Base-by-base conservation (phyloP, 805 yeast genomes). In the Barnettozyma salicaria region DNA sequence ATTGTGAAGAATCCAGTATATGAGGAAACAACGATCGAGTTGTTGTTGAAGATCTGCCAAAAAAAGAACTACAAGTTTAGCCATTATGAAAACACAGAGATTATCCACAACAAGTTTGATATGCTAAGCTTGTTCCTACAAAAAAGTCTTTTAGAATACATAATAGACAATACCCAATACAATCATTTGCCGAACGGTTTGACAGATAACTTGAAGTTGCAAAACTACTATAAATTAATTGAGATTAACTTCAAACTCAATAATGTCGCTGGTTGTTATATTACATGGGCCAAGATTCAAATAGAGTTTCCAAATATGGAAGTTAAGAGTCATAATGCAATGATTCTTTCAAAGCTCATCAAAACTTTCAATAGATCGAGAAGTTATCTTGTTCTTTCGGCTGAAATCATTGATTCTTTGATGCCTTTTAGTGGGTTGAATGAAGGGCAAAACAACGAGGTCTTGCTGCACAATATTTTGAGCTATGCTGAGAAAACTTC, bases 241-340 rank as follows among this genome's bases (percentile, higher is more conserved):
- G 26, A 41, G 14, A 39, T 39, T 14, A 48, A 50, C 18, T 39
- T 42, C 19, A 18, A 26, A 12, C 14, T 43, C n/a, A 44, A 37
- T 12, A 50, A 52, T 32, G 28, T 29, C 4, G 38, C 50, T 5
- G 55, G 54, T n/a, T 45, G 48, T 21, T 45, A 43, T 18, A 28
- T 45, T 9, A 30, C 34, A n/a, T 52, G 56, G 56, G 34, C 44
- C 9, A 24, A 13, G 4, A 41, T 52, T 18, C 35, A 30, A 34
- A 29, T 41, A n/a, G 31, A 22, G 2, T 40, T 40, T 16, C 45
- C 46, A 7, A 11, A 27, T 1, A 33, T 38, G 3, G 5, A 14
- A 19, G 41, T 51, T 4, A 39, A 30, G 31, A 44, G 43, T 14
- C 55, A 52, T 30, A 49, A 50, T 17, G 13, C 37, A 4, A 29